These are phyloP conservation scores for Candida vartiovaarae DNA, from an alignment of 805 yeast genomes.

Conservation along the genomic window DNA sequence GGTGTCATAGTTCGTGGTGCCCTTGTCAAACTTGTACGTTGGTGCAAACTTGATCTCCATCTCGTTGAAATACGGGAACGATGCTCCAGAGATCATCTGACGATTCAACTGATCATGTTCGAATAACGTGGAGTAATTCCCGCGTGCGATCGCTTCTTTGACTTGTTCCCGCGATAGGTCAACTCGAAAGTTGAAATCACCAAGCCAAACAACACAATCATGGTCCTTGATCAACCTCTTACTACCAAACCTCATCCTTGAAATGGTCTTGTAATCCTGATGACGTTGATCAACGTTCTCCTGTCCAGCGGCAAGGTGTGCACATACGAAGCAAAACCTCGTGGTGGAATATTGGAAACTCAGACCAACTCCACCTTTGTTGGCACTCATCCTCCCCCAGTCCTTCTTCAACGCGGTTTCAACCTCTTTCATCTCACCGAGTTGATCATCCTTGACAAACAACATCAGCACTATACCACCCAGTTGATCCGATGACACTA, in stretches of 20 bases:
- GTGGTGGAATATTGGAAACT: constrained; percentile 61
- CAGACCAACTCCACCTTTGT: constrained; percentile 74
- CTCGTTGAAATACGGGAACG: constrained; percentile 80
- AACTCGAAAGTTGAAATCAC: constrained; percentile 89
- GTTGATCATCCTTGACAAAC: constrained; percentile 50
- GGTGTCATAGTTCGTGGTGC: constrained; percentile 74
- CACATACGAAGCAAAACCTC: constrained; percentile 68
- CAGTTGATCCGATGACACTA: constrained; percentile 74
- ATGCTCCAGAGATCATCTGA: constrained; percentile 69
- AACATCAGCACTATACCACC: constrained; percentile 78
- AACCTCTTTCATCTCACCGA: constrained; percentile 48
- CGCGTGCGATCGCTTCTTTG: constrained; percentile 41
- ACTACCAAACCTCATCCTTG: constrained; percentile 49
- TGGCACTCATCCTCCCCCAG: constrained; percentile 88
- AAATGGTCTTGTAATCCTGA: constrained; percentile 74
- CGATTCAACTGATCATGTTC: constrained; percentile 71
- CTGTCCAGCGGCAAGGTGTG: constrained; percentile 93
- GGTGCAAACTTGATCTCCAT: constrained; percentile 77
- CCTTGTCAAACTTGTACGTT: constrained; percentile 90
- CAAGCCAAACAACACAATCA: constrained; percentile 83
- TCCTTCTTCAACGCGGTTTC: constrained; percentile 73
- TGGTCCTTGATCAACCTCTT: constrained; percentile 60
- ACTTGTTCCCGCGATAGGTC: constrained; percentile 66
- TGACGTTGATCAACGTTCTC: constrained; percentile 77
- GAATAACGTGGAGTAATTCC: constrained; percentile 45